Percentiles rank a stretch among this genome's conserved stretches.
These are phyloP conservation scores for Globisporangium paddicum DNA, from an alignment of 352 stramenopile species.

Conservation along the genomic window DNA sequence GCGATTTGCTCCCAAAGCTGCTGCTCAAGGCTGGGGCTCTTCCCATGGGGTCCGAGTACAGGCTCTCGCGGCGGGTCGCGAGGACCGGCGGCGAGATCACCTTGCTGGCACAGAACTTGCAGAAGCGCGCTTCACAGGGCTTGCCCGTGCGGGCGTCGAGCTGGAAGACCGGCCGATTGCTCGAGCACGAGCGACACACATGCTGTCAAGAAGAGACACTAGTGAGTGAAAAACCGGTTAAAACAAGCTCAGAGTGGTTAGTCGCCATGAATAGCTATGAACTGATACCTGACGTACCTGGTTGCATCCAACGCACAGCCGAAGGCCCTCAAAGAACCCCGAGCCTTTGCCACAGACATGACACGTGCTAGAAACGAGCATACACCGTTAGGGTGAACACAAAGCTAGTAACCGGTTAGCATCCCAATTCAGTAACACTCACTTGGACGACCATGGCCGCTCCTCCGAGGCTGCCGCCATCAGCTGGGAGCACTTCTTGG, in stretches of 20 bases:
- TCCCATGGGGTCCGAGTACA: background rate
- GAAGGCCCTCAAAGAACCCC: slow-evolving; percentile 19
- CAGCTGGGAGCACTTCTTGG: background rate
- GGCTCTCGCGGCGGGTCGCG: background rate
- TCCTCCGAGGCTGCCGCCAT: background rate
- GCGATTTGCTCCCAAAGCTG: background rate
- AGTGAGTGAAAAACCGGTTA: no score
- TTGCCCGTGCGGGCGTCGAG: slow-evolving; percentile 3
- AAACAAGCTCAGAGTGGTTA: no score
- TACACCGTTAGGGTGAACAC: no score
- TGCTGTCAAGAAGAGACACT: slow-evolving; percentile 13
- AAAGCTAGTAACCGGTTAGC: no score
- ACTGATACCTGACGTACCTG: no score
- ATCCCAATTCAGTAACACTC: no score
- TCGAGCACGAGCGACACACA: slow-evolving; percentile 27
- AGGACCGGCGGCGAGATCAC: background rate
- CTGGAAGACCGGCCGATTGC: slow-evolving; percentile 1
- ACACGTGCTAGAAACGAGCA: slow-evolving; percentile 9
- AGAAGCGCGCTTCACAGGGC: slow-evolving; percentile 2
- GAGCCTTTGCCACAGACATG: slow-evolving; percentile 24
- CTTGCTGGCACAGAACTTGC: background rate
- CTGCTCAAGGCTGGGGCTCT: background rate
- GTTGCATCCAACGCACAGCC: slow-evolving; percentile 22
- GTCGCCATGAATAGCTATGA: no score
- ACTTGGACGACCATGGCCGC: no score